Percentiles rank a stretch among this genome's conserved stretches.
These are phyloP conservation scores for Wickerhamiella bombiphila DNA, from an alignment of 805 yeast species.

Conservation along the genomic window DNA sequence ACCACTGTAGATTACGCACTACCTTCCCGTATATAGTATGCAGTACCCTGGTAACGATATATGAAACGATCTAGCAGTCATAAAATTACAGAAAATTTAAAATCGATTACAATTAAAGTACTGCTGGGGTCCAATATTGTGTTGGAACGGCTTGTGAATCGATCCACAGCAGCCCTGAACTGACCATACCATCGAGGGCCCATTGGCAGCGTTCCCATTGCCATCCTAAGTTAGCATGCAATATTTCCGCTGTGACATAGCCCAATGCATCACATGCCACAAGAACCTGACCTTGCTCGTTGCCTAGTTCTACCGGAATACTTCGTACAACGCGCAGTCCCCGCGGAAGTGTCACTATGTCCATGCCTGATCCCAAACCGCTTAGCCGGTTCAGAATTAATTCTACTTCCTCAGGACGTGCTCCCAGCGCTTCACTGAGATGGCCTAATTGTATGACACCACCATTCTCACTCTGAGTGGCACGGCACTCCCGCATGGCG, in stretches of 20 bases:
- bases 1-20: too few relatives aligned
- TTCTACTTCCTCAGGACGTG: neutral
- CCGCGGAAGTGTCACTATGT: slow-evolving; percentile 39
- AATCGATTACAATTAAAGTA: neutral
- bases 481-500: slow-evolving; percentile 1
- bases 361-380: slow-evolving; percentile 56
- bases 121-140: slow-evolving; percentile 26
- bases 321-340: slow-evolving; percentile 44
- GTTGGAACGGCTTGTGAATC: slow-evolving; percentile 33
- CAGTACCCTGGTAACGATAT: too few relatives aligned
- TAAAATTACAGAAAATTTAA: too few relatives aligned
- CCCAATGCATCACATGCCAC: slow-evolving; percentile 71
- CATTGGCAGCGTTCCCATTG: slow-evolving; percentile 41
- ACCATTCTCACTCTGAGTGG: neutral
- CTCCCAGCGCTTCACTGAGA: neutral
- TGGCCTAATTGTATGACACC: neutral
- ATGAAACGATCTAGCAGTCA: too few relatives aligned
- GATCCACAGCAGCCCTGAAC: slow-evolving; percentile 74
- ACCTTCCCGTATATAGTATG: too few relatives aligned
- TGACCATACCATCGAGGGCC: slow-evolving; percentile 64
- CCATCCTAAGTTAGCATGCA: slow-evolving; percentile 72
- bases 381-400: neutral
- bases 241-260: slow-evolving; percentile 45
- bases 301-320: slow-evolving; percentile 46
- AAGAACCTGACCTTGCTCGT: slow-evolving; percentile 56